Evolutionary conservation across 805 yeast genomes (phyloP).

Genomic region (Sugiyamaella floridensis): DNA sequence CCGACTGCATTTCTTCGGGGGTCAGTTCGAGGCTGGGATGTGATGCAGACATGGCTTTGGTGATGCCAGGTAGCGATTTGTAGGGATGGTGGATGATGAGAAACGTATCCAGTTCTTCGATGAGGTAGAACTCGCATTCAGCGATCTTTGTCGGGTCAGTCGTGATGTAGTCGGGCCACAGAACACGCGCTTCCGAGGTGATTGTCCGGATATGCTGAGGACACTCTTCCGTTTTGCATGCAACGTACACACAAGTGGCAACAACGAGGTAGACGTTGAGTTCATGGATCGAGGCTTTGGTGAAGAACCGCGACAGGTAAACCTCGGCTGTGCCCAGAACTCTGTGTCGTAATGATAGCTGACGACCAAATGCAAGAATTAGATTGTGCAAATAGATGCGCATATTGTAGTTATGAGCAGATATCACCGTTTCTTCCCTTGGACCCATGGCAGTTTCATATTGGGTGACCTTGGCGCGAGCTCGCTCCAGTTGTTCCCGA

Average conservation of each 20-base stretch:
- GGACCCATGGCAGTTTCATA: slow-evolving; percentile 31
- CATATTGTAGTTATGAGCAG: slow-evolving; percentile 36
- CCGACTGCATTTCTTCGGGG: slow-evolving; percentile 60
- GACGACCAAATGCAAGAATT: slow-evolving; percentile 68
- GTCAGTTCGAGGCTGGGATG: slow-evolving; percentile 36
- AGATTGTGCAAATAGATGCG: slow-evolving; percentile 69
- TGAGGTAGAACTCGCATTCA: slow-evolving; percentile 88
- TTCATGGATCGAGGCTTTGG: slow-evolving; percentile 68
- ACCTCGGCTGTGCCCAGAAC: slow-evolving; percentile 87
- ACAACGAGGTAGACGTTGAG: slow-evolving; percentile 73
- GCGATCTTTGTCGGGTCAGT: slow-evolving; percentile 87
- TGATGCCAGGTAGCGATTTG: slow-evolving; percentile 29
- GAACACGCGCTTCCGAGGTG: slow-evolving; percentile 72
- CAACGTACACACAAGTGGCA: slow-evolving; percentile 79
- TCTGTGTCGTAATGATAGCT: slow-evolving; percentile 70
- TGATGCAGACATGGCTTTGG: slow-evolving; percentile 47
- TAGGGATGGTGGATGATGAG: slow-evolving; percentile 39
- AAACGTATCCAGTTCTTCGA: slow-evolving; percentile 63
- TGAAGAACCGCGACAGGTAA: slow-evolving; percentile 69
- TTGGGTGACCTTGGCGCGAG: slow-evolving; percentile 30
- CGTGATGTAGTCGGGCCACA: slow-evolving; percentile 95
- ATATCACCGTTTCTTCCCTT: slow-evolving; percentile 9
- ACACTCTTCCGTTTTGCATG: slow-evolving; percentile 91
- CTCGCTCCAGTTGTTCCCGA: slow-evolving; percentile 46
- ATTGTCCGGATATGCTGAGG: slow-evolving; percentile 89